phyloP scores from a whole-genome alignment of 1,284 basidiomycete genomes.

The Marasmius tenuissimus region DNA sequence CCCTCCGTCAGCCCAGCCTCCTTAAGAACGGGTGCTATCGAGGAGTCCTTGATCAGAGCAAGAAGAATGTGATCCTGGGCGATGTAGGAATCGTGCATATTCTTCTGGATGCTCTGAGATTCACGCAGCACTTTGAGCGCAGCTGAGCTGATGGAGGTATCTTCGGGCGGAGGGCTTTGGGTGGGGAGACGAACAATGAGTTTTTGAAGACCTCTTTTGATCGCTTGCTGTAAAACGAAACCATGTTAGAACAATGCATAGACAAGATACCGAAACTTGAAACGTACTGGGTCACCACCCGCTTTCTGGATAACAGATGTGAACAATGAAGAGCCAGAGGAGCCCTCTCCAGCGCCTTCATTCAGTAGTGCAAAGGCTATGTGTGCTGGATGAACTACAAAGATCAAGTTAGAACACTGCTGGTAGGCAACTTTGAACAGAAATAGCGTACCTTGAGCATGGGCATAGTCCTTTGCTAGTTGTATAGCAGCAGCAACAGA shows the following conservation, averaged over 20 bases:
- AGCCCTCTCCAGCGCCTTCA: constrained; percentile 43
- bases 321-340: constrained; percentile 56
- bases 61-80: constrained; percentile 87
- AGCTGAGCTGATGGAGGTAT: constrained; percentile 64
- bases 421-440: not conserved
- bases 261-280: constrained; percentile 9
- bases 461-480: constrained; percentile 80
- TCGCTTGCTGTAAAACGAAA: constrained; percentile 37
- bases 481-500: constrained; percentile 70
- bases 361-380: constrained; percentile 77
- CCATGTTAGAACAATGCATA: constrained; percentile 3
- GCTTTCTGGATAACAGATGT: constrained; percentile 74
- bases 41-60: constrained; percentile 75
- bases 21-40: constrained; percentile 68
- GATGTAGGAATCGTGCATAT: constrained; percentile 91
- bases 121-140: constrained; percentile 74
- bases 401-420: constrained; percentile 6
- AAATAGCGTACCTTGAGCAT: constrained; percentile 62
- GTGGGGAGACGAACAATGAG: constrained; percentile 76
- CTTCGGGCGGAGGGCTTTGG: constrained; percentile 85
- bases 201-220: constrained; percentile 69
- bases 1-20: constrained; percentile 75
- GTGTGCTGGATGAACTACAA: constrained; percentile 71
- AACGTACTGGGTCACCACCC: constrained; percentile 72
- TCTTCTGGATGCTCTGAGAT: constrained; percentile 81